Base-by-base conservation (phyloP, 2,329 filamentous ascomycete genomes). In the Trichoderma atroviride region DNA sequence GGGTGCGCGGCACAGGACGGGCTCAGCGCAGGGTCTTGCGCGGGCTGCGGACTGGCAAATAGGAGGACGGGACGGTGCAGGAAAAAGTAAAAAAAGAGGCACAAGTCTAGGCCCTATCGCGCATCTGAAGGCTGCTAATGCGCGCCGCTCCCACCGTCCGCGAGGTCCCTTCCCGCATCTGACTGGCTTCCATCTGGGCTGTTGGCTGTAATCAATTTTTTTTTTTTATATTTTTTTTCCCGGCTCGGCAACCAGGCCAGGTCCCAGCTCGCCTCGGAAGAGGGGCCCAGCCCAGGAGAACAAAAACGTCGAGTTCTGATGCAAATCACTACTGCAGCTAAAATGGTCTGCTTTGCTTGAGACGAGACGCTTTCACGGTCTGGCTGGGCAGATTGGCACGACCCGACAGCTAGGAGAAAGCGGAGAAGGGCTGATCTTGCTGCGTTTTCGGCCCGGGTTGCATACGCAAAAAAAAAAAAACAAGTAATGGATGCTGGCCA, bases 321-420 rank as follows among this genome's bases (percentile, higher is more conserved):
- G 68, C 68, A 69, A 53, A 69, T 69, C 68, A 69, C 61, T 65
- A 69, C 67, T 69, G 68, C 68, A 69, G 68, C 68, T 69, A 65
- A 65, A 65, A 65, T 55, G 47, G 47, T 11, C 14, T n/a, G 35
- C 33, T 27, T 43, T 43, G 61, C 57, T 43, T 55, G 33, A 52
- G 64, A 35, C 33, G 33, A 35, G 33, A 35, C 33, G 59, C 56
- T 11, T 43, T 35, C 55, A 55, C 47, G 33, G 63, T n/a, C 52
- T 47, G 52, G 24, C 33, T 24, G 22, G 19, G n/a, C 19, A 40
- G 37, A 37, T 53, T 29, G 56, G 29, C 64, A 40, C 13, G 55
- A 67, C 53, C 27, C 63, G 55, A 40, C 40, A 55, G 56, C 37
- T n/a, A 31, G 14, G 52, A 56, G 61, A 55, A n/a, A 40, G 57